Evolutionary conservation across 2,329 filamentous ascomycete genomes (phyloP).

Genomic region (Trichoderma oligosporum): DNA sequence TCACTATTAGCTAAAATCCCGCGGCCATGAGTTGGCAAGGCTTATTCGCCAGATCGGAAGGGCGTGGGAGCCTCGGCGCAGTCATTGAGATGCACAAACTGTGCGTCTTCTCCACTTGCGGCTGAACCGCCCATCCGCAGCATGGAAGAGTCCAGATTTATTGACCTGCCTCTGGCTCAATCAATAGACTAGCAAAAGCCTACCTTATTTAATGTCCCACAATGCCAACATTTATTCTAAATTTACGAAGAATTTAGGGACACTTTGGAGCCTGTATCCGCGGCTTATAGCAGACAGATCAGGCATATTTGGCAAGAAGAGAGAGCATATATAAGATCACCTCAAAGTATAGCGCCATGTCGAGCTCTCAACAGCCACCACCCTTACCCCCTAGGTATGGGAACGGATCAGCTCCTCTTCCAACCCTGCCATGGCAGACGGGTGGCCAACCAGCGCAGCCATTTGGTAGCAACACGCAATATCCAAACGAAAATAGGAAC

Average conservation of each 20-base stretch:
- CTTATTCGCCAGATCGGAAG: not conserved
- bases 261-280: not conserved
- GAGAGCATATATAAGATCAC: not conserved
- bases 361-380: constrained; percentile 7
- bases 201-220: constrained; percentile 3
- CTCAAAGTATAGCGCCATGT: not conserved
- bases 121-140: not conserved
- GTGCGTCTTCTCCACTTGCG: constrained; percentile 7
- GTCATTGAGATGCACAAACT: not conserved
- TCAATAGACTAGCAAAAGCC: not conserved
- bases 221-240: too few species aligned
- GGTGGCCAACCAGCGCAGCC: not conserved
- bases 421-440: not conserved
- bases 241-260: not conserved
- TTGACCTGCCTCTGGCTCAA: not conserved
- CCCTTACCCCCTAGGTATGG: constrained; percentile 9
- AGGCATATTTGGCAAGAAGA: too few species aligned
- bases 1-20: not conserved
- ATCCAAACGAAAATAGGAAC: not conserved
- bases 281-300: not conserved
- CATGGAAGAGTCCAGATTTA: not conserved
- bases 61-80: constrained; percentile 15
- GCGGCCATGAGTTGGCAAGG: constrained; percentile 4
- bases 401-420: not conserved
- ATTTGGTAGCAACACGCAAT: not conserved